These are phyloP conservation scores for Sungouiella thailandica DNA, from an alignment of 805 yeast species.

Conservation along the genomic window DNA sequence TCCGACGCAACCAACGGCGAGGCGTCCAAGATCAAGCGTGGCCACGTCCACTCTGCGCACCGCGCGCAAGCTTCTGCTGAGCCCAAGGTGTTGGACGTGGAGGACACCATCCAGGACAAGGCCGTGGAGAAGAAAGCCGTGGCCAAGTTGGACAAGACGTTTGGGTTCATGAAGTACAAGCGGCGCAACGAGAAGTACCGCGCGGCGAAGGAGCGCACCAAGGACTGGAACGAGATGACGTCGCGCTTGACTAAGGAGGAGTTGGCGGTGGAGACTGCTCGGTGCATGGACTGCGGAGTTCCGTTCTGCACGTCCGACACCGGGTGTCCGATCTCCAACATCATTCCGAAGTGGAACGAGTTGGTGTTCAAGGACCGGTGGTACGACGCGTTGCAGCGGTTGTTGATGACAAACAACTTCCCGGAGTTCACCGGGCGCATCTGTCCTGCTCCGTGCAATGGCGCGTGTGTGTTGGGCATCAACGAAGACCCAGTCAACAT, in stretches of 20 bases:
- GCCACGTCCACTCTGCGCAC: conserved; percentile 38
- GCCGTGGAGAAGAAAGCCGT: conserved; percentile 59
- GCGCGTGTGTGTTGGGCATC: conserved; percentile 88
- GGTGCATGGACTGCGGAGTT: conserved; percentile 99
- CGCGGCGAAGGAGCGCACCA: conserved; percentile 64
- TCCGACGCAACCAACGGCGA: conserved; percentile 90
- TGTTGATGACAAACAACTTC: conserved; percentile 95
- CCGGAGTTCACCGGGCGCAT: conserved; percentile 98
- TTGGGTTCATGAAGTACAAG: conserved; percentile 92
- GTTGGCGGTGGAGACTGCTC: conserved; percentile 84
- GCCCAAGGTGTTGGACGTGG: conserved; percentile 85
- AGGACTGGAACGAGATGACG: conserved; percentile 91
- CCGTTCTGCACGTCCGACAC: conserved; percentile 98
- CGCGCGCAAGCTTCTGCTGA: conserved; percentile 40
- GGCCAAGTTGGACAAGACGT: conserved; percentile 66
- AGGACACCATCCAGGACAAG: conserved; percentile 77
- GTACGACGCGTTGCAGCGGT: conserved; percentile 87
- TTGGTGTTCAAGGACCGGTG: conserved; percentile 91
- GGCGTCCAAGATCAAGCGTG: conserved; percentile 53
- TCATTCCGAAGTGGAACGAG: conserved; percentile 98
- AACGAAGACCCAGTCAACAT: conserved; percentile 95
- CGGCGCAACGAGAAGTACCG: conserved; percentile 86
- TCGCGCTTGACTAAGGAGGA: conserved; percentile 79
- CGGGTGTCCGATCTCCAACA: conserved; percentile 96
- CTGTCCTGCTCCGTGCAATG: conserved; percentile 99